phyloP scores from a whole-genome alignment of 495 filamentous ascomycete genomes.

The Aspergillus leporis region DNA sequence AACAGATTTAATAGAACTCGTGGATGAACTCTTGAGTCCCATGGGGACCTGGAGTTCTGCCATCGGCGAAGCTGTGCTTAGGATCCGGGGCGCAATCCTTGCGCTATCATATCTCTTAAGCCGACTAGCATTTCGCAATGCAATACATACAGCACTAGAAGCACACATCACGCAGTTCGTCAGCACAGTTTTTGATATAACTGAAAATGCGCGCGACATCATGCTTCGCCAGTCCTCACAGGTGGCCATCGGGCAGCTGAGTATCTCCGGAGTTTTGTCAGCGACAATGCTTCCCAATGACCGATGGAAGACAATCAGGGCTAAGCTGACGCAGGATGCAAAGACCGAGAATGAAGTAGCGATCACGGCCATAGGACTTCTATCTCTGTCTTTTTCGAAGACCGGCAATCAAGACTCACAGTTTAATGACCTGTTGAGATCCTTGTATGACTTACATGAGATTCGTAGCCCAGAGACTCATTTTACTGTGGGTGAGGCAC shows the following conservation, averaged over 20 bases:
- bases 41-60: conserved; percentile 54
- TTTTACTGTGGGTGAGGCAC: conserved; percentile 84
- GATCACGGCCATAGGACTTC: conserved; percentile 71
- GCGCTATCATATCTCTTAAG: conserved; percentile 62
- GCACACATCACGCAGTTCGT: conserved; percentile 40
- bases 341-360: conserved; percentile 79
- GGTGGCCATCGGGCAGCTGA: conserved; percentile 70
- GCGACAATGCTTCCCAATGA: conserved; percentile 37
- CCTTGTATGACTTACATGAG: conserved; percentile 74
- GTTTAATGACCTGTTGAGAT: conserved; percentile 51
- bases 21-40: conserved; percentile 40
- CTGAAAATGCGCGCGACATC: conserved; percentile 53
- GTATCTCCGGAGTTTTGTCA: conserved; percentile 63
- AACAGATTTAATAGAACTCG: conserved; percentile 35
- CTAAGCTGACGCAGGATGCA: conserved; percentile 63
- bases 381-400: conserved; percentile 54
- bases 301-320: conserved; percentile 49
- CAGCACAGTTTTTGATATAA: conserved; percentile 43
- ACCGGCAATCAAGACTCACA: conserved; percentile 26
- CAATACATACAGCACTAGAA: conserved; percentile 29
- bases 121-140: conserved; percentile 52
- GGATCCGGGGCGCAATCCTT: conserved; percentile 60
- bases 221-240: conserved; percentile 60
- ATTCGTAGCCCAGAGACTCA: conserved; percentile 81
- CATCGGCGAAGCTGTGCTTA: conserved; percentile 60